Percentiles rank a stretch among this genome's conserved stretches.
These are phyloP conservation scores for Rhododendron henanense DNA, from an alignment of 148 eudicot genomes.

Conservation along the genomic window DNA sequence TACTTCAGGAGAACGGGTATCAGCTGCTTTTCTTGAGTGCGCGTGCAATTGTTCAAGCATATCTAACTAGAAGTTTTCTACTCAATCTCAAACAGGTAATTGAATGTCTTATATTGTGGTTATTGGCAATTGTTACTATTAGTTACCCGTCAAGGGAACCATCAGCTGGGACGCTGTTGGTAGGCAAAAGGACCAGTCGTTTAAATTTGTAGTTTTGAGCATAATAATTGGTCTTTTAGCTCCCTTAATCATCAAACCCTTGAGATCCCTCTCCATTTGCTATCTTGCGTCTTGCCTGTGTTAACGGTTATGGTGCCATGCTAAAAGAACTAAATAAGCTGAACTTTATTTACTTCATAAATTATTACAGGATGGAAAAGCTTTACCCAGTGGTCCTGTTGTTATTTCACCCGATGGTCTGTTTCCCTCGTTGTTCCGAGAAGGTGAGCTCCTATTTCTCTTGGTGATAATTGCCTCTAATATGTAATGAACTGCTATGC, in stretches of 20 bases:
- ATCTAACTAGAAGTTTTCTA: conserved; percentile 83
- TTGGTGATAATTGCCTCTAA: background rate
- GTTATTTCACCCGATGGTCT: conserved; percentile 97
- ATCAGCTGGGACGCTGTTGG: background rate
- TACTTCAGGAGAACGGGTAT: conserved; percentile 88
- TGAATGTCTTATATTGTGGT: background rate
- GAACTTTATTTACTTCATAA: background rate
- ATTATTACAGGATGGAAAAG: conserved; percentile 83
- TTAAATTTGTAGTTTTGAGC: background rate
- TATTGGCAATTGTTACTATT: background rate
- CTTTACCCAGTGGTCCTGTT: conserved; percentile 91
- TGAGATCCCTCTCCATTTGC: background rate
- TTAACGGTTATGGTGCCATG: background rate
- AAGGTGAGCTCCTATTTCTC: conserved; percentile 51
- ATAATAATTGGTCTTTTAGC: background rate
- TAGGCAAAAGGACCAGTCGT: background rate
- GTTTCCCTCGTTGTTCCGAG: conserved; percentile 91
- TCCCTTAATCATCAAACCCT: background rate
- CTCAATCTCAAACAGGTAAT: conserved; percentile 90
- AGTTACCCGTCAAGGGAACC: background rate
- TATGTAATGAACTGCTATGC: background rate
- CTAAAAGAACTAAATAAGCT: conserved; percentile 4
- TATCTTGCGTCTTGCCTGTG: background rate
- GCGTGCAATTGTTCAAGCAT: conserved; percentile 98
- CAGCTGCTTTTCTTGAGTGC: conserved; percentile 95